Evolutionary conservation across 352 stramenopile genomes (phyloP).

Genomic region (Globisporangium camurandrum): DNA sequence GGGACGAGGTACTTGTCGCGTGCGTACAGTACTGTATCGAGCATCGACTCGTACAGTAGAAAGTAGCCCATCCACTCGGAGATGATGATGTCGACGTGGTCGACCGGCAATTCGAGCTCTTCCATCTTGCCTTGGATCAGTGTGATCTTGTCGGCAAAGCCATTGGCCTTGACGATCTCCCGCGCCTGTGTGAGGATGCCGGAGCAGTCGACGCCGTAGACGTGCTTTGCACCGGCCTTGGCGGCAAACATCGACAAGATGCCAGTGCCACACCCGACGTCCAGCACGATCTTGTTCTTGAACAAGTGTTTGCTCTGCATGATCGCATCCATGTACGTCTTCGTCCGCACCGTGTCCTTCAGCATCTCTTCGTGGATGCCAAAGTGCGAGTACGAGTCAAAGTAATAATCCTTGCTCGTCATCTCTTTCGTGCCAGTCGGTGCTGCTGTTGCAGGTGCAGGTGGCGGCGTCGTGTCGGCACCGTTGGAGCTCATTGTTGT

Average conservation of each 20-base stretch:
- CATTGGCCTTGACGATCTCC: slow-evolving; percentile 96
- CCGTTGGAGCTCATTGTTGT: slow-evolving; percentile 19
- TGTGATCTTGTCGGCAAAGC: slow-evolving; percentile 86
- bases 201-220: slow-evolving; percentile 96
- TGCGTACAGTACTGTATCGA: slow-evolving; percentile 95
- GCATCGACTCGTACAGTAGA: slow-evolving; percentile 97
- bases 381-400: slow-evolving; percentile 98
- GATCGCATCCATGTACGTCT: slow-evolving; percentile 97
- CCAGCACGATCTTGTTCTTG: slow-evolving; percentile 94
- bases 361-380: slow-evolving; percentile 97
- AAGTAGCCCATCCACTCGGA: slow-evolving; percentile 99
- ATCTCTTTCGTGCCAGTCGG: slow-evolving; percentile 33
- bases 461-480: slow-evolving; percentile 13
- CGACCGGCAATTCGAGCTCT: slow-evolving; percentile 90
- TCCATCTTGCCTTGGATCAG: slow-evolving; percentile 95
- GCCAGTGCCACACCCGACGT: slow-evolving; percentile 96
- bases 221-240: slow-evolving; percentile 85
- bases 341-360: slow-evolving; percentile 89
- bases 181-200: slow-evolving; percentile 94
- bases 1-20: slow-evolving; percentile 94
- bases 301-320: slow-evolving; percentile 96
- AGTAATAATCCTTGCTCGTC: slow-evolving; percentile 97
- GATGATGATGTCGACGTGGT: slow-evolving; percentile 96
- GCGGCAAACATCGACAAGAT: slow-evolving; percentile 98
- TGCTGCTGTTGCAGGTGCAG: slow-evolving; percentile 15